phyloP scores from a whole-genome alignment of 1,139 yeast genomes.

The Tardiomyces blankii region DNA sequence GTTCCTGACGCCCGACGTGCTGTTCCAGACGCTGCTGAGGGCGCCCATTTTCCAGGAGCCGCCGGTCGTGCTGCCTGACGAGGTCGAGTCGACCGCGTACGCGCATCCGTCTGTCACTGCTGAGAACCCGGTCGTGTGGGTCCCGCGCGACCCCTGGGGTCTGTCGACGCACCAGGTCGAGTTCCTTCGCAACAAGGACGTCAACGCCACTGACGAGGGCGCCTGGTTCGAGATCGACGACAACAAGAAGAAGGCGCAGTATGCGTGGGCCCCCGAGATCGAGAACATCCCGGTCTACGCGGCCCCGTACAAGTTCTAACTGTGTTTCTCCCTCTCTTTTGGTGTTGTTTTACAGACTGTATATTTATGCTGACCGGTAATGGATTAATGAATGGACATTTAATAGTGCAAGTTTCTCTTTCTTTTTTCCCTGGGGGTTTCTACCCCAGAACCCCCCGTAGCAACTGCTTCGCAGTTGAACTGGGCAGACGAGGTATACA shows the following conservation, averaged over 20 bases:
- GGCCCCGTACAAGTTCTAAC: not conserved
- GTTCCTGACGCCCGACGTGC: slow-evolving; percentile 28
- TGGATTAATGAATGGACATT: not conserved
- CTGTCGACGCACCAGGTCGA: slow-evolving; percentile 51
- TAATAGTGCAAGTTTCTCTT: not conserved
- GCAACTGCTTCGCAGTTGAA: too few species aligned
- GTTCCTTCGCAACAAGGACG: slow-evolving; percentile 26
- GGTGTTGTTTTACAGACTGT: not conserved
- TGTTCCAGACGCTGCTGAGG: slow-evolving; percentile 23
- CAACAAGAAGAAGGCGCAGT: slow-evolving; percentile 17
- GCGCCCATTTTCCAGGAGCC: slow-evolving; percentile 34
- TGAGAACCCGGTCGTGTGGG: slow-evolving; percentile 68
- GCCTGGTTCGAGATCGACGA: slow-evolving; percentile 45
- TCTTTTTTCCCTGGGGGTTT: too few species aligned
- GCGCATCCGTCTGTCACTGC: slow-evolving; percentile 62
- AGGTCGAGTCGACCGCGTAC: slow-evolving; percentile 43
- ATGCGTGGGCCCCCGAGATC: slow-evolving; percentile 4
- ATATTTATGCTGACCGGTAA: not conserved
- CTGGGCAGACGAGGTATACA: too few species aligned
- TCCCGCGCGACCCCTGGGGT: slow-evolving; percentile 80
- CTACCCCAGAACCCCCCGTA: too few species aligned
- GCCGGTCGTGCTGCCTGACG: slow-evolving; percentile 22
- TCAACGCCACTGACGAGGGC: slow-evolving; percentile 54
- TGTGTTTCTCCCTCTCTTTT: not conserved
- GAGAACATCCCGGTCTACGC: not conserved